Base-by-base conservation (phyloP, 1,139 yeast genomes). In the Saccharomyces pastorianus region DNA sequence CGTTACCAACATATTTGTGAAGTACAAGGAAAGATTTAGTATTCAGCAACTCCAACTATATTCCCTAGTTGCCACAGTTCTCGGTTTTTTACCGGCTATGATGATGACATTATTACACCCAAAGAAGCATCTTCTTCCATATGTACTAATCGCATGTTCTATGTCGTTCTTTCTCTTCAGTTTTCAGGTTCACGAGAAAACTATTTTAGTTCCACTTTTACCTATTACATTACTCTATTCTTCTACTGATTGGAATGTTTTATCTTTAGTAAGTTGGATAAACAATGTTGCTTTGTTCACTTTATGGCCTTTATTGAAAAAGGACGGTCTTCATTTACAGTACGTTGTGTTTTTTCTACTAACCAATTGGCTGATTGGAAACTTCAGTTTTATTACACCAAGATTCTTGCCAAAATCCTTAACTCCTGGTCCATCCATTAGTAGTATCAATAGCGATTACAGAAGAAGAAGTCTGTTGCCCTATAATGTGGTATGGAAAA, bases 111-210 rank as follows among this genome's bases (percentile, higher is more conserved):
- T 85, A 52, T 66, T 79, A 51, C 76, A 76, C 53, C 83, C 87
- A 26, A 71, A 74, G 38, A 78, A 81, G 60, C 73, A 73, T 50
- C 65, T 83, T 11, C 64, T 85, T 11, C 75, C 85, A 1, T 88
- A 89, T 80, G 91, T 95, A 1, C 79, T 93, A 55, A 82, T 91
- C 0, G 84, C 90, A 0, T 83, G 93, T 56, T 83, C 99, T 0
- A 80, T 95, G 83, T 85, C 95, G 0, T 95, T 93, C 67, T 95
- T 78, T 67, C 75, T 95, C 51, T 93, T 93, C 67, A 86, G 96
- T 27, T 95, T 89, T 74, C 98, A 93, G 68, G 99, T 93, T 3
- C 99, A 95, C 68, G 99, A 93, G 68, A 88, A 93, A 72, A 83
- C 90, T 0, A 91, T 95, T 4, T 73, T 95, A 56, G 79, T 95